Evolutionary conservation across 768 basidiomycete species (phyloP).

Genomic region (Boletus coccyginus): DNA sequence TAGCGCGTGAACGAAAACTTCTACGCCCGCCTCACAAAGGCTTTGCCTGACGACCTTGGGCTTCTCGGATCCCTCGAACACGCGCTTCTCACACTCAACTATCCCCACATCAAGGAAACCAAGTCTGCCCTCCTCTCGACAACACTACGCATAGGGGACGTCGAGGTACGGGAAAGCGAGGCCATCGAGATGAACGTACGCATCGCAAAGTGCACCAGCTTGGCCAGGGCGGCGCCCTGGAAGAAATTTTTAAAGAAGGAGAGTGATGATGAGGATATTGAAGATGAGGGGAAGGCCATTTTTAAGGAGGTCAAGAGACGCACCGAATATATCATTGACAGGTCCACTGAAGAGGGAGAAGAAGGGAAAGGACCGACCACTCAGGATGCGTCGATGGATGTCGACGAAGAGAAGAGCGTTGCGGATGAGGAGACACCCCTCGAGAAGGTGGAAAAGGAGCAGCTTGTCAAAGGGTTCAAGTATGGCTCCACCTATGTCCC

Average conservation of each 20-base stretch:
- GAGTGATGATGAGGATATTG: constrained; percentile 26
- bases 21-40: constrained; percentile 45
- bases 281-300: constrained; percentile 28
- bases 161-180: constrained; percentile 60
- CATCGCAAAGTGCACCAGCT: constrained; percentile 76
- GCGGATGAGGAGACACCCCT: constrained; percentile 36
- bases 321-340: constrained; percentile 59
- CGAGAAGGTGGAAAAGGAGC: constrained; percentile 70
- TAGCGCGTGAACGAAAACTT: constrained; percentile 78
- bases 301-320: constrained; percentile 43
- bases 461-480: constrained; percentile 79
- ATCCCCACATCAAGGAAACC: constrained; percentile 62
- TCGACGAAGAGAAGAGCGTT: constrained; percentile 33
- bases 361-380: constrained; percentile 22
- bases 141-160: constrained; percentile 76
- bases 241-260: constrained; percentile 51
- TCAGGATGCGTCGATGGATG: constrained; percentile 18
- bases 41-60: constrained; percentile 32
- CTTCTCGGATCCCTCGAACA: constrained; percentile 30
- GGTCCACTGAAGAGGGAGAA: constrained; percentile 34
- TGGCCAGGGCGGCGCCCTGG: constrained; percentile 67
- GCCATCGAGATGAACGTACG: constrained; percentile 73
- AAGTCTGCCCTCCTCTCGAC: constrained; percentile 67
- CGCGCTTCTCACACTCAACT: constrained; percentile 26
- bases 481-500: constrained; percentile 89